Conservation (phyloP, 331 rosid genomes). For the Pyracantha coccinea region DNA sequence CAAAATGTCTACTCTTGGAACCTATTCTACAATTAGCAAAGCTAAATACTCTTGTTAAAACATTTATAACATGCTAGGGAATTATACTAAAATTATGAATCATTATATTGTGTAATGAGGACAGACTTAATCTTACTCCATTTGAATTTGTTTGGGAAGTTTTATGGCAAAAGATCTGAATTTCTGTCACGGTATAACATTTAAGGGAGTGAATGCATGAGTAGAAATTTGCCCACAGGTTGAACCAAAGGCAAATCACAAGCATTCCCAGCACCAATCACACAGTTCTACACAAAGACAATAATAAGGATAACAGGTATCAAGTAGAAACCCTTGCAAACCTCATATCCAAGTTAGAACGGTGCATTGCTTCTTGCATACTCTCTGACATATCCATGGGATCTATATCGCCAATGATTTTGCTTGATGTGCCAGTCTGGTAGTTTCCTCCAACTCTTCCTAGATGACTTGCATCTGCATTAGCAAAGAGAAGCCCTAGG, state of each 20-base stretch:
- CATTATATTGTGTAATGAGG: neutral
- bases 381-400: conserved; percentile 97
- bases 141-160: neutral
- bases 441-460: conserved; percentile 56
- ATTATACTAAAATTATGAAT: neutral
- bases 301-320: conserved; percentile 5
- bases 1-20: neutral
- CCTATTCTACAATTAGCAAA: neutral
- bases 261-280: conserved; percentile 4
- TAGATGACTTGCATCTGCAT: conserved; percentile 66
- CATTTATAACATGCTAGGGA: neutral
- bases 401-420: conserved; percentile 45
- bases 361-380: conserved; percentile 99
- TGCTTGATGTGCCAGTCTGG: conserved; percentile 32
- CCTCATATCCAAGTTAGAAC: conserved; percentile 95
- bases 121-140: neutral
- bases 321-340: conserved; percentile 34
- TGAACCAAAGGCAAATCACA: conserved; percentile 6
- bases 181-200: neutral
- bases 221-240: conserved; percentile 1
- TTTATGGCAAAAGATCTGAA: neutral
- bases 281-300: neutral
- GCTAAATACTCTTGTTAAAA: neutral
- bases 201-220: neutral
- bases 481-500: conserved; percentile 77